Percentiles rank a stretch among this genome's conserved stretches.
phyloP scores from a whole-genome alignment of 2,329 filamentous ascomycete genomes.

The Ascochyta koolunga region DNA sequence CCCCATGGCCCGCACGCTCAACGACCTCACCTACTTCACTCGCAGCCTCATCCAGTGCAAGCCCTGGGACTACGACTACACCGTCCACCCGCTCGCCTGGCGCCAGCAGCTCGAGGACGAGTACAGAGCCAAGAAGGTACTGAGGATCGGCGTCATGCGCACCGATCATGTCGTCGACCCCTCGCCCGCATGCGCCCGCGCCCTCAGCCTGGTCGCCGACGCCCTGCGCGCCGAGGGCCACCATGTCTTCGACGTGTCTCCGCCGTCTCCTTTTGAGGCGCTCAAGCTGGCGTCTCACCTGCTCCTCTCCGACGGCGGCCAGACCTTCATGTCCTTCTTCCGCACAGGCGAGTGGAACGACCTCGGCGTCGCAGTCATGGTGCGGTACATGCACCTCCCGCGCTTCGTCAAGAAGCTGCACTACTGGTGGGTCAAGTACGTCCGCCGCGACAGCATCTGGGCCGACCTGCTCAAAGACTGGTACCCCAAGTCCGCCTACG shows the following conservation, averaged over 20 bases:
- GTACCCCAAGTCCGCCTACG: slow-evolving; percentile 72
- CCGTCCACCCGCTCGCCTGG: slow-evolving; percentile 86
- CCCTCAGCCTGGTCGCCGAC: slow-evolving; percentile 71
- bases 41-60: slow-evolving; percentile 77
- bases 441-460: slow-evolving; percentile 77
- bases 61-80: slow-evolving; percentile 88
- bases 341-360: slow-evolving; percentile 81
- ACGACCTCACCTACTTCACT: slow-evolving; percentile 85
- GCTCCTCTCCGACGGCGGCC: slow-evolving; percentile 82
- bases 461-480: slow-evolving; percentile 77
- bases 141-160: slow-evolving; percentile 77
- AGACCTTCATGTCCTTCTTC: slow-evolving; percentile 79
- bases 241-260: slow-evolving; percentile 69
- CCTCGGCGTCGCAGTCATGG: slow-evolving; percentile 75
- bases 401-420: slow-evolving; percentile 80
- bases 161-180: slow-evolving; percentile 86
- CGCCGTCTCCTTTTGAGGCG: slow-evolving; percentile 74
- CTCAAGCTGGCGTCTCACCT: slow-evolving; percentile 79
- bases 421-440: slow-evolving; percentile 86
- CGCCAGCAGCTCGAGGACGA: slow-evolving; percentile 65
- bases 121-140: slow-evolving; percentile 64
- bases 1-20: slow-evolving; percentile 86
- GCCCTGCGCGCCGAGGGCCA: slow-evolving; percentile 77
- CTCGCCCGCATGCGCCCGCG: slow-evolving; percentile 80
- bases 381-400: slow-evolving; percentile 74